phyloP scores from a whole-genome alignment of 2,329 filamentous ascomycete genomes.

The Cordyceps cateniannulata region DNA sequence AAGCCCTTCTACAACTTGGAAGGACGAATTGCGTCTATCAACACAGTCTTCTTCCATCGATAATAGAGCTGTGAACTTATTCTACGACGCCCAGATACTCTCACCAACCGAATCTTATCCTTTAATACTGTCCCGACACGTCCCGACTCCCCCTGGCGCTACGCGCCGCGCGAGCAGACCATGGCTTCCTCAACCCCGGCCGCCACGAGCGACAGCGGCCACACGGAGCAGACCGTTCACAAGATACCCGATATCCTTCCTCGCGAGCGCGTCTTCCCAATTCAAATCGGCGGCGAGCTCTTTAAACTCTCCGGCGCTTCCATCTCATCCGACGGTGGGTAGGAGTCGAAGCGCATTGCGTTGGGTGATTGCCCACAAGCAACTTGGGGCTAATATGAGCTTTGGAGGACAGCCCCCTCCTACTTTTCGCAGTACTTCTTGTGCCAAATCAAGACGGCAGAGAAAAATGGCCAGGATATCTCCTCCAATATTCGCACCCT shows the following conservation, averaged over 20 bases:
- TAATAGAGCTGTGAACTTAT: not conserved
- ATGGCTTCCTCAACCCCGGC: not conserved
- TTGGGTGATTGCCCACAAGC: not conserved
- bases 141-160: not conserved
- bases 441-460: constrained; percentile 65
- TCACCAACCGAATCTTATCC: not conserved
- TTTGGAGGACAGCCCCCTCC: constrained; percentile 63
- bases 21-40: not conserved
- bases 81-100: not conserved
- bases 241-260: constrained; percentile 55
- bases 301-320: constrained; percentile 70
- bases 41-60: not conserved
- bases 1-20: not conserved
- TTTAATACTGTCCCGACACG: not conserved
- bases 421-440: constrained; percentile 95
- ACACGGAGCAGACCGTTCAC: constrained; percentile 27
- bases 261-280: constrained; percentile 66
- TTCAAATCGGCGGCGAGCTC: constrained; percentile 65
- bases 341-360: not conserved
- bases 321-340: constrained; percentile 64
- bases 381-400: not conserved
- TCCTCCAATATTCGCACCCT: constrained; percentile 61
- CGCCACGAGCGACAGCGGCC: not conserved
- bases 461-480: constrained; percentile 50
- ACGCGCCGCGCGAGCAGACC: not conserved